phyloP scores from a whole-genome alignment of 192 early-diverging fungal species.

The Dissophora globulifera region DNA sequence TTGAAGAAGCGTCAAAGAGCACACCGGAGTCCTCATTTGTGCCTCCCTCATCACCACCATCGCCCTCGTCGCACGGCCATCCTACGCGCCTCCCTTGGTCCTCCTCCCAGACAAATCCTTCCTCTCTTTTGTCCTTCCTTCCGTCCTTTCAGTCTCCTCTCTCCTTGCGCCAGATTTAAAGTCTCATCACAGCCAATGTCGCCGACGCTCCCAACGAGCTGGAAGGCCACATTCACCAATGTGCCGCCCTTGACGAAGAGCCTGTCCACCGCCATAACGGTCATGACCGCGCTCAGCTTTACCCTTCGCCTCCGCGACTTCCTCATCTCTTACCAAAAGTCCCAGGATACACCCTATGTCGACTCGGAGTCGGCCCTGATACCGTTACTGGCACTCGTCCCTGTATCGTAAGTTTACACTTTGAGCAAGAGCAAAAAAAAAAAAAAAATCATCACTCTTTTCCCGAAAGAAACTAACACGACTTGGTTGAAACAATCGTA shows the following conservation, averaged over 20 bases:
- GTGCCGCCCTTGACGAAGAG: constrained; percentile 60
- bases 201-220: constrained; percentile 13
- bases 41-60: too few relatives aligned
- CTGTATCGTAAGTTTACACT: constrained; percentile 24
- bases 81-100: too few relatives aligned
- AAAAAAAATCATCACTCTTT: not conserved
- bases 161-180: too few relatives aligned
- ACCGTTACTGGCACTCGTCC: constrained; percentile 26
- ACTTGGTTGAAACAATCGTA: not conserved
- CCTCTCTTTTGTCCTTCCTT: too few relatives aligned
- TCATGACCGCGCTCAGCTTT: constrained; percentile 37
- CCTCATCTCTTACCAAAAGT: not conserved
- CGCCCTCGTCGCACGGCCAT: too few relatives aligned
- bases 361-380: constrained; percentile 16
- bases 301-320: constrained; percentile 25
- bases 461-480: not conserved
- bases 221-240: constrained; percentile 48
- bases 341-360: not conserved
- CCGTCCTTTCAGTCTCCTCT: too few relatives aligned
- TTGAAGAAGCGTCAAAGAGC: too few relatives aligned
- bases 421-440: too few relatives aligned
- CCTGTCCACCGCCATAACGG: constrained; percentile 47
- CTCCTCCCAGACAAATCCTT: too few relatives aligned
- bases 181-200: too few relatives aligned
- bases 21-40: too few relatives aligned